Conservation (phyloP, 768 basidiomycete genomes). For the Leccinum subtestaceum region DNA sequence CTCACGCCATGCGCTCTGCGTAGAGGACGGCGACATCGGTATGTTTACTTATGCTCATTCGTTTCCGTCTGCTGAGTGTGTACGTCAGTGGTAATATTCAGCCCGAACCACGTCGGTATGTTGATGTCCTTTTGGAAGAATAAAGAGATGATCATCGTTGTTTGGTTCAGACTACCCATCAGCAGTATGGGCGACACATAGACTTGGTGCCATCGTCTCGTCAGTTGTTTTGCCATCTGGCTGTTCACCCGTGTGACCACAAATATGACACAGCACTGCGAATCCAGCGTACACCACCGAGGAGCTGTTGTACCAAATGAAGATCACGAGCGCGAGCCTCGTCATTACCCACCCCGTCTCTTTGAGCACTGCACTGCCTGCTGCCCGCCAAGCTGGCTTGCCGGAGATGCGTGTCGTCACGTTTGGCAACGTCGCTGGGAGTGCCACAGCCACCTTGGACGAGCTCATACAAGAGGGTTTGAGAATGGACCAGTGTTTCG, state of each 20-base stretch:
- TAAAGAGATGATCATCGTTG: too few species aligned
- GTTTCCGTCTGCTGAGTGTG: conserved; percentile 4
- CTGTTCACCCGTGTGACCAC: neutral
- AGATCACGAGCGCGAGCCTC: conserved; percentile 24
- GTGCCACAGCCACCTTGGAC: conserved; percentile 35
- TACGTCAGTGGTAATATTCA: conserved; percentile 54
- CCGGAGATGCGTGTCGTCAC: conserved; percentile 28
- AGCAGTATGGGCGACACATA: conserved; percentile 58
- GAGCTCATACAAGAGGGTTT: conserved; percentile 47
- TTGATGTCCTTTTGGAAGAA: neutral
- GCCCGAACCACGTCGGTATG: conserved; percentile 62
- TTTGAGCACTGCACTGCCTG: conserved; percentile 27
- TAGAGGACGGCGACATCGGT: conserved; percentile 56
- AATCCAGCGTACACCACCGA: conserved; percentile 36
- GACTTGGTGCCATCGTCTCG: conserved; percentile 58
- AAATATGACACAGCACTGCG: conserved; percentile 21
- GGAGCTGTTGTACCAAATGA: conserved; percentile 34
- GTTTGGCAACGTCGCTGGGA: conserved; percentile 21
- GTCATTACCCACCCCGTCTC: conserved; percentile 31
- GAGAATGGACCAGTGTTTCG: conserved; percentile 37
- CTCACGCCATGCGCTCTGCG: neutral
- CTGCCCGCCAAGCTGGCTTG: conserved; percentile 31
- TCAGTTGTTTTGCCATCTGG: conserved; percentile 26
- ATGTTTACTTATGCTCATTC: conserved; percentile 11
- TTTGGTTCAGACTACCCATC: conserved; percentile 48